Evolutionary conservation across 306 rosid genomes (phyloP).

Genomic region (Pyrus bretschneideri): DNA sequence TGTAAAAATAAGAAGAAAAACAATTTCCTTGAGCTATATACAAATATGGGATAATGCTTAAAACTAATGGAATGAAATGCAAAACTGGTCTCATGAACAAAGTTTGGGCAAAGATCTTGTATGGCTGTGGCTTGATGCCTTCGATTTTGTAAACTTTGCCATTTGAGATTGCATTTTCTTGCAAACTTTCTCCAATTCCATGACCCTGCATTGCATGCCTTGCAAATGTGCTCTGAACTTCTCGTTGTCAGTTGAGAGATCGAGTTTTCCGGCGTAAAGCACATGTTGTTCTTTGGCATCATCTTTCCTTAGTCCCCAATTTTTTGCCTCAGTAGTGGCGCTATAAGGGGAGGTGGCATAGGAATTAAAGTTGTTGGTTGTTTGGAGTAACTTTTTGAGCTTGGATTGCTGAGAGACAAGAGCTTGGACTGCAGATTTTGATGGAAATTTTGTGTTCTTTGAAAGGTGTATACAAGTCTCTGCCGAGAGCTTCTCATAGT

Average conservation of each 20-base stretch:
- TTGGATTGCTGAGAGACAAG: conserved; percentile 55
- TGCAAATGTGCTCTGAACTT: conserved; percentile 60
- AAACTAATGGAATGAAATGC: conserved; percentile 5
- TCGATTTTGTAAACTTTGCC: conserved; percentile 67
- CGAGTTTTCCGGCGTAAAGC: conserved; percentile 47
- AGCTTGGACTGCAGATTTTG: conserved; percentile 55
- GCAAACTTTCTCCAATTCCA: conserved; percentile 75
- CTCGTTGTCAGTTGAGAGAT: conserved; percentile 47
- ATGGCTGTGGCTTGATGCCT: conserved; percentile 40
- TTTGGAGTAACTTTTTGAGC: conserved; percentile 52
- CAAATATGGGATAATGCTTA: conserved; percentile 21
- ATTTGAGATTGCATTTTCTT: conserved; percentile 72
- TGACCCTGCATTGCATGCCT: conserved; percentile 94
- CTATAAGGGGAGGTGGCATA: conserved; percentile 28
- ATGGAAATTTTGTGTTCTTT: conserved; percentile 57
- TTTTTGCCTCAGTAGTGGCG: conserved; percentile 14
- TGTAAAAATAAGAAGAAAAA: background rate
- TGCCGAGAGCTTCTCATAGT: conserved; percentile 69
- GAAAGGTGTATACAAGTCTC: conserved; percentile 56
- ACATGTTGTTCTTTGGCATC: conserved; percentile 46
- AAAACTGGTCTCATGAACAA: conserved; percentile 49
- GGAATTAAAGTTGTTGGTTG: conserved; percentile 31
- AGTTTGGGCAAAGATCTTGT: conserved; percentile 77
- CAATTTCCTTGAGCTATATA: conserved; percentile 33
- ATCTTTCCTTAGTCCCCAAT: conserved; percentile 30